Percentiles rank a stretch among this genome's conserved stretches.
These are phyloP conservation scores for Rhynchospora breviuscula DNA, from an alignment of 176 grass and related monocot genomes.

Conservation along the genomic window DNA sequence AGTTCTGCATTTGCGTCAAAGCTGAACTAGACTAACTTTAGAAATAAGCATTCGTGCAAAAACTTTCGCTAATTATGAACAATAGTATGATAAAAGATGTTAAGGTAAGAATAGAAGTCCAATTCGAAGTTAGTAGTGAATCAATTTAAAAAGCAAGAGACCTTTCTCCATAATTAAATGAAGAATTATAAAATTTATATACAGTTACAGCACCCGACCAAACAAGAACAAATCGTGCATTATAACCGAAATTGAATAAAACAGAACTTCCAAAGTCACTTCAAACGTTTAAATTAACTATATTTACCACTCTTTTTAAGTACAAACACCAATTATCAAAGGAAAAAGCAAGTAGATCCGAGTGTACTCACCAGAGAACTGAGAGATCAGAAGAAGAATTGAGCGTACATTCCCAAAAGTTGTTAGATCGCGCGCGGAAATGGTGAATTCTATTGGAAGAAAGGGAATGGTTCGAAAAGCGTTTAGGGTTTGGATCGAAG, in stretches of 20 bases:
- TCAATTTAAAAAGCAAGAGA: neutral
- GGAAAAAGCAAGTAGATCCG: constrained; percentile 8
- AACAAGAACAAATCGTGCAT: neutral
- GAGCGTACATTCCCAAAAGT: neutral
- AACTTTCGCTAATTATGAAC: neutral
- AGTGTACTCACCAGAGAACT: constrained; percentile 10
- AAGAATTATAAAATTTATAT: neutral
- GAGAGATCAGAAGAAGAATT: neutral
- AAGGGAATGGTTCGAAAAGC: neutral
- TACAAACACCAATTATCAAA: neutral
- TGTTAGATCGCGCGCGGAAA: neutral
- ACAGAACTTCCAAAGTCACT: neutral
- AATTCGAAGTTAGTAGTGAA: neutral
- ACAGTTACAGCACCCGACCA: neutral
- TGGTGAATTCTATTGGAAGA: neutral
- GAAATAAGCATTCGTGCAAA: neutral
- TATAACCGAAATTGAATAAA: constrained; percentile 3
- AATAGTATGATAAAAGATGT: neutral
- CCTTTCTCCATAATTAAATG: neutral
- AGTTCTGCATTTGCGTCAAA: neutral
- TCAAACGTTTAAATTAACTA: neutral
- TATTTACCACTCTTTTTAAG: neutral
- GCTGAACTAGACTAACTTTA: neutral
- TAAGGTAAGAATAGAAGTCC: neutral
- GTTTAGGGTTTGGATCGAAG: constrained; percentile 26